Conservation (phyloP, 352 stramenopile genomes). For the Globisporangium paroecandrum region DNA sequence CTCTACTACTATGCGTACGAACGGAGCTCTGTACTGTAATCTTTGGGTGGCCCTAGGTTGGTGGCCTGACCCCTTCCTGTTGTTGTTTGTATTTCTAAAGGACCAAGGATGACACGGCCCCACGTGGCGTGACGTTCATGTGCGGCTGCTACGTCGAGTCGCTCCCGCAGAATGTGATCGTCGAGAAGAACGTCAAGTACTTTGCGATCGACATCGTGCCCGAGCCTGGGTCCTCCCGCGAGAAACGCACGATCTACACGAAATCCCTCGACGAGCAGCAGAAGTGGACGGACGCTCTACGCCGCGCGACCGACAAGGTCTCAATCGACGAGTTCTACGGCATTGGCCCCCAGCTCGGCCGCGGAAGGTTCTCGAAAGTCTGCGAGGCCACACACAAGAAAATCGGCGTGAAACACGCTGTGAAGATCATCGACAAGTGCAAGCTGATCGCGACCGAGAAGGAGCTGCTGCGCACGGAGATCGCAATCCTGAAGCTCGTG, state of each 20-base stretch:
- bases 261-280: constrained; percentile 70
- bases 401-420: constrained; percentile 67
- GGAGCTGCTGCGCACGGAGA: constrained; percentile 90
- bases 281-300: constrained; percentile 73
- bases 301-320: constrained; percentile 82
- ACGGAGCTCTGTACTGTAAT: neutral
- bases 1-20: constrained; percentile 83
- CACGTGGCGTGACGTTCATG: constrained; percentile 74
- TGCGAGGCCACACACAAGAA: constrained; percentile 72
- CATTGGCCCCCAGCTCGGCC: constrained; percentile 84
- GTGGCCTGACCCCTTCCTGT: neutral
- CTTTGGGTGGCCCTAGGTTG: neutral
- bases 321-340: constrained; percentile 89
- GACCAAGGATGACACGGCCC: constrained; percentile 62
- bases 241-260: constrained; percentile 84
- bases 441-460: constrained; percentile 86
- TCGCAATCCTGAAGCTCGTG: constrained; percentile 93
- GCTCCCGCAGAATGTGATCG: constrained; percentile 45
- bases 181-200: constrained; percentile 80
- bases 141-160: constrained; percentile 79
- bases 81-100: constrained; percentile 16
- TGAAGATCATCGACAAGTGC: constrained; percentile 94
- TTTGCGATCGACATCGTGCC: constrained; percentile 87
- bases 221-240: constrained; percentile 55
- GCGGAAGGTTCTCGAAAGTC: constrained; percentile 87